Conservation (phyloP, 805 yeast genomes). For the Blastobotrys parvus region DNA sequence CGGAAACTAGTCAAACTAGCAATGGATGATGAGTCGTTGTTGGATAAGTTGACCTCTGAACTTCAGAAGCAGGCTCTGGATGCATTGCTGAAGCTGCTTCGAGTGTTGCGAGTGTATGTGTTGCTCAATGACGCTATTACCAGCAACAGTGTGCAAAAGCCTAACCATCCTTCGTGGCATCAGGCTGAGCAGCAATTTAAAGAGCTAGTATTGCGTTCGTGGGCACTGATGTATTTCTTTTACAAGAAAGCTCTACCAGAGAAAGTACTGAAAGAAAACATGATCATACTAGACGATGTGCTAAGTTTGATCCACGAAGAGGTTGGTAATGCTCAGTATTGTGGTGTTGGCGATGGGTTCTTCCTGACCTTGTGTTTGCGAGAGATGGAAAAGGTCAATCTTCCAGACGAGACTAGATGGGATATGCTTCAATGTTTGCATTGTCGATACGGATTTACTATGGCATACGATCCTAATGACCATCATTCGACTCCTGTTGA, state of each 20-base stretch:
- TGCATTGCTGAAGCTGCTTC: constrained; percentile 22
- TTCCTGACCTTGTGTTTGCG: constrained; percentile 55
- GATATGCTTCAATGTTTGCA: constrained; percentile 70
- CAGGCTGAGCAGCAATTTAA: constrained; percentile 21
- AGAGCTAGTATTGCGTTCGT: constrained; percentile 26
- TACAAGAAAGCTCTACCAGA: constrained; percentile 24
- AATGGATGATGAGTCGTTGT: constrained; percentile 14
- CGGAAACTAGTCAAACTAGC: constrained; percentile 21
- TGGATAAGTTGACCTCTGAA: constrained; percentile 5
- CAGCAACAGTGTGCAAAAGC: constrained; percentile 23
- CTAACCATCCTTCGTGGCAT: constrained; percentile 27
- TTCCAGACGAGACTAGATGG: constrained; percentile 43
- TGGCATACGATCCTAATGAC: constrained; percentile 56
- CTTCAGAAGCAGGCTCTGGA: constrained; percentile 10
- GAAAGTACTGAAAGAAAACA: constrained; percentile 13
- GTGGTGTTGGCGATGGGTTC: constrained; percentile 55
- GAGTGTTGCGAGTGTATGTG: constrained; percentile 28
- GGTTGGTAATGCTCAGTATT: constrained; percentile 59
- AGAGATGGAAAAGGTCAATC: constrained; percentile 37
- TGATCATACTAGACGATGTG: constrained; percentile 33
- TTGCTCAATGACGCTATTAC: constrained; percentile 30
- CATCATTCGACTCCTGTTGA: constrained; percentile 44
- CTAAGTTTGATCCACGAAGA: constrained; percentile 62
- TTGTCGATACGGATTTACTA: constrained; percentile 66
- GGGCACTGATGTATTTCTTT: constrained; percentile 34